Evolutionary conservation across 1,284 basidiomycete genomes (phyloP), one percentile per base, ranked within the genome.

Genomic region (Moesziomyces antarcticus): DNA sequence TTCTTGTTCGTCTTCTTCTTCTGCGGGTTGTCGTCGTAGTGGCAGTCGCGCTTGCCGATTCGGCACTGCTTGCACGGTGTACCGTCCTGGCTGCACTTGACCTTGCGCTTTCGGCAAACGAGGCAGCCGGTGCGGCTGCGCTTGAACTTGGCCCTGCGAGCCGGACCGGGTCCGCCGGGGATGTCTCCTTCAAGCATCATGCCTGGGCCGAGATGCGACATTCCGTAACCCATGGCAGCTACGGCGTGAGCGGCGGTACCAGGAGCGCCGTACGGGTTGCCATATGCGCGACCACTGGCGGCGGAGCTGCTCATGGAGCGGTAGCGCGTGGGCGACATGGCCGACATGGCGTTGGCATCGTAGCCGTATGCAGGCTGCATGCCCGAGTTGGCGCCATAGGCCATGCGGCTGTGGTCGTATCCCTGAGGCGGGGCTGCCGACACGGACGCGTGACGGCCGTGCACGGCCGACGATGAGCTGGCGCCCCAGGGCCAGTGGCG

Each of bases 1-100:
- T 74, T 74, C 53, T 74, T 71, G 44, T 22, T 35, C 14, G 56
- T 30, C 64, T 74, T 77, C 63, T 73, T 71, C 68, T 79, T 79
- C 40, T 61, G 69, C 6, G 78, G 78, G 40, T 65, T 69, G 16
- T 78, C 73, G 53, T 80, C 77, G 45, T 81, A 81, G 54, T 78
- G 71, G 58, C 79, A 81, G 50, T 79, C 75, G 22, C 79, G 75
- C 60, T 80, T 78, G 53, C 79, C 79, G 50, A 78, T 76, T 18
- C 73, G 56, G 52, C 79, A 81, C 46, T 81, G 78, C 58, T 78
- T 79, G 73, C 79, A 81, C 6, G 79, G 79, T 7, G 65, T 75
- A 13, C 79, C 79, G 41, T 81, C 79, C 60, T 81, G 79, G 24
- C 64, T 58, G 40, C 79, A 81, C 60, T 81, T 81, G 60, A 81